These are phyloP conservation scores for Gentiana straminea DNA, from an alignment of 257 asterid species.

Conservation along the genomic window DNA sequence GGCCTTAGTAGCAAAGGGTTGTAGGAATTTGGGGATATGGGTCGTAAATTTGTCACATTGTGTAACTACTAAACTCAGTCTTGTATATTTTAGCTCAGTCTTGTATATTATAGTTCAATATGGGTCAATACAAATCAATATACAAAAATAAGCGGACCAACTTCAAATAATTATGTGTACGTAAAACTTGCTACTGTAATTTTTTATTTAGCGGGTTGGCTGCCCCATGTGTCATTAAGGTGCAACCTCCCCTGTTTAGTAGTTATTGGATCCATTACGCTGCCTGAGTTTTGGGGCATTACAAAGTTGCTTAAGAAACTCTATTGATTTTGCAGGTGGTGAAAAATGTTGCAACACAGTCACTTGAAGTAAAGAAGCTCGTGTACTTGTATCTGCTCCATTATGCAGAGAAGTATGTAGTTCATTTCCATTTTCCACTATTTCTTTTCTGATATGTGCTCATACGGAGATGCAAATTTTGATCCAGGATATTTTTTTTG, in stretches of 20 bases:
- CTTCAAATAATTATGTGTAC: too few species aligned
- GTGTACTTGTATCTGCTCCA: conserved; percentile 89
- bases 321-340: conserved; percentile 42
- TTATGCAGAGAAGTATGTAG: conserved; percentile 78
- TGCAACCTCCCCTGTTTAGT: neutral
- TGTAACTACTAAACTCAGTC: too few species aligned
- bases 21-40: too few species aligned
- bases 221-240: too few species aligned
- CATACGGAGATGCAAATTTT: neutral
- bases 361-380: conserved; percentile 90
- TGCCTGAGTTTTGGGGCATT: neutral
- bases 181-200: too few species aligned
- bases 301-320: neutral
- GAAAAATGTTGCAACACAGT: conserved; percentile 89
- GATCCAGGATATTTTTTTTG: neutral
- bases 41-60: too few species aligned
- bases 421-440: conserved; percentile 4
- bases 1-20: too few species aligned
- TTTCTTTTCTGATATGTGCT: neutral
- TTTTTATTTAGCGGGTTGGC: too few species aligned
- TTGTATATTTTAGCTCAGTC: too few species aligned
- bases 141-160: too few species aligned
- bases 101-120: too few species aligned
- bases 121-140: too few species aligned
- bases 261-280: neutral